Evolutionary conservation across 345 rosid genomes (phyloP).

Genomic region (Brassica carinata): DNA sequence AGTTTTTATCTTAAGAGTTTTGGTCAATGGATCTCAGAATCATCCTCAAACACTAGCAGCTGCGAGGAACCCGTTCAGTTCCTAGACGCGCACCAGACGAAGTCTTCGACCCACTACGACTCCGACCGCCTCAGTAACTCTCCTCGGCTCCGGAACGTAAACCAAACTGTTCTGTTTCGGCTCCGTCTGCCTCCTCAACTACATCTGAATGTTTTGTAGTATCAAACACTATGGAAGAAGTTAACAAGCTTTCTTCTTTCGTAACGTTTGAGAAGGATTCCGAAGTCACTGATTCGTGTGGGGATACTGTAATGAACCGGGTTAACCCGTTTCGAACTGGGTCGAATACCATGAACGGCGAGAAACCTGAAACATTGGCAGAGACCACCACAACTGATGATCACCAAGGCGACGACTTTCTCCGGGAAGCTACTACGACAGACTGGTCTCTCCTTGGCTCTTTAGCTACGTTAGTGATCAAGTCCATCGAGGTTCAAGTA

Average conservation of each 20-base stretch:
- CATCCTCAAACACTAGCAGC: neutral
- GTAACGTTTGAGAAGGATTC: neutral
- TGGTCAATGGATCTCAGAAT: conserved; percentile 29
- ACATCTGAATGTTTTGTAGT: neutral
- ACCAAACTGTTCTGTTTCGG: neutral
- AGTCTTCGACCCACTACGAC: conserved; percentile 35
- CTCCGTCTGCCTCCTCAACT: conserved; percentile 20
- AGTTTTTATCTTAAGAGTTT: neutral
- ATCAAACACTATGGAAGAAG: conserved; percentile 25
- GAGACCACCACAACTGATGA: conserved; percentile 10
- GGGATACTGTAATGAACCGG: conserved; percentile 33
- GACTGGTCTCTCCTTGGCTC: conserved; percentile 43
- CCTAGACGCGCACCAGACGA: conserved; percentile 58
- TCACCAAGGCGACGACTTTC: neutral
- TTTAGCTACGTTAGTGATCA: conserved; percentile 51
- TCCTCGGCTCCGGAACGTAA: conserved; percentile 25
- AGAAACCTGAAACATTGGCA: neutral
- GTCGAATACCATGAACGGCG: conserved; percentile 1
- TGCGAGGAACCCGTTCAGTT: conserved; percentile 36
- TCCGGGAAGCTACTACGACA: conserved; percentile 21
- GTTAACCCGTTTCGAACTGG: conserved; percentile 24
- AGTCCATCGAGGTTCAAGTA: conserved; percentile 66
- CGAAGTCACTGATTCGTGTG: conserved; percentile 17
- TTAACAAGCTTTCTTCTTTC: conserved; percentile 28
- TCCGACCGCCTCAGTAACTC: conserved; percentile 29